phyloP scores from a whole-genome alignment of 352 stramenopile species.

The Pythium guiyangense region DNA sequence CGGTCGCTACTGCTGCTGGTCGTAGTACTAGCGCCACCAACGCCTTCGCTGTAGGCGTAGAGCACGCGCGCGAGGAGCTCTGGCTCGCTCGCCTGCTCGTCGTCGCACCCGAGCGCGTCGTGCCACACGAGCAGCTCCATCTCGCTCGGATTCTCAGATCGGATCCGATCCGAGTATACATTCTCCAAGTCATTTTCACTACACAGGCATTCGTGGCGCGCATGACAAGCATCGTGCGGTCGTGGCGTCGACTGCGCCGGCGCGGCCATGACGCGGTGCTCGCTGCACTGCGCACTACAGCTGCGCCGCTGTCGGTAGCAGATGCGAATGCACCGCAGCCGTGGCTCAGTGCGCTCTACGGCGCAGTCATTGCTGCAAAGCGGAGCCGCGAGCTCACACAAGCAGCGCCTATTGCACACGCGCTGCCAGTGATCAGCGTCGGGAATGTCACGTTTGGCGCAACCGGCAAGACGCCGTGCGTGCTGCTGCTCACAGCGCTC shows the following conservation, averaged over 20 bases:
- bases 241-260: constrained; percentile 13
- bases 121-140: constrained; percentile 64
- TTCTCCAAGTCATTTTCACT: neutral
- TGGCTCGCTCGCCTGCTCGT: constrained; percentile 55
- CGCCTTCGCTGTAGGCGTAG: constrained; percentile 19
- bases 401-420: constrained; percentile 17
- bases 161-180: neutral
- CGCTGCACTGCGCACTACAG: constrained; percentile 17
- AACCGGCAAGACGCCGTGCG: constrained; percentile 71
- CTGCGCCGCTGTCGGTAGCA: neutral
- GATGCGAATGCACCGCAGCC: constrained; percentile 7
- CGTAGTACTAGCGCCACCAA: neutral
- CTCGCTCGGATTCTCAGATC: neutral
- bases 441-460: constrained; percentile 70
- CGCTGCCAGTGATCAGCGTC: constrained; percentile 53
- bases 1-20: neutral
- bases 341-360: constrained; percentile 39
- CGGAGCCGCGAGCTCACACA: constrained; percentile 19
- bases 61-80: constrained; percentile 46
- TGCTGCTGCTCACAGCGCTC: constrained; percentile 32
- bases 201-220: neutral
- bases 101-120: constrained; percentile 54
- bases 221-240: neutral
- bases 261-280: constrained; percentile 27
- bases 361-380: constrained; percentile 25